A percentile compares a stretch with the other conserved stretches of the same genome.
phyloP scores from a whole-genome alignment of 2,329 filamentous ascomycete species.

The Fusarium sp. region DNA sequence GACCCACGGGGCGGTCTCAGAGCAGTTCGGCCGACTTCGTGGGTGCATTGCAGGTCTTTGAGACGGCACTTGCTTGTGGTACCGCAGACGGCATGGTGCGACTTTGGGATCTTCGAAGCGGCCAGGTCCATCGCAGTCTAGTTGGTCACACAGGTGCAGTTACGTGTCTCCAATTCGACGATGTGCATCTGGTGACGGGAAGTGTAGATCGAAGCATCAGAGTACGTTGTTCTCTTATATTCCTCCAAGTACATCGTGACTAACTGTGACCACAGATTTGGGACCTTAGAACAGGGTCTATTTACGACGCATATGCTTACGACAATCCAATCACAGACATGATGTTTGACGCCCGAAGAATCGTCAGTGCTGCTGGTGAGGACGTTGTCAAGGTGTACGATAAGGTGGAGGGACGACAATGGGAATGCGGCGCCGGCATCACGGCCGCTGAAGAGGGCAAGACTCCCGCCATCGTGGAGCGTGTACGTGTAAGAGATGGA shows the following conservation, averaged over 20 bases:
- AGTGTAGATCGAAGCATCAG: conserved; percentile 92
- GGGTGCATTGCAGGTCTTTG: conserved; percentile 93
- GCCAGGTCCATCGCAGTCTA: conserved; percentile 94
- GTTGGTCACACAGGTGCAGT: conserved; percentile 96
- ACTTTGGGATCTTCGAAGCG: conserved; percentile 94
- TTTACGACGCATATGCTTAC: conserved; percentile 95
- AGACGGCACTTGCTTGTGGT: conserved; percentile 93
- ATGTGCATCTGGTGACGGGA: conserved; percentile 92
- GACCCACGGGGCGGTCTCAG: conserved; percentile 70
- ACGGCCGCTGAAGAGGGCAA: conserved; percentile 73
- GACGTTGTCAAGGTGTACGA: conserved; percentile 98
- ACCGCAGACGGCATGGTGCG: conserved; percentile 98
- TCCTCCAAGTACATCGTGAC: conserved; percentile 5
- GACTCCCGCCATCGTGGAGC: conserved; percentile 77
- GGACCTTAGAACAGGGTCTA: conserved; percentile 95
- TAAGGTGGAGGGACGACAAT: conserved; percentile 93
- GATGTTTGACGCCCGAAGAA: conserved; percentile 94
- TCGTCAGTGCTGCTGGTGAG: conserved; percentile 89
- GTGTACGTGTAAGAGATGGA: conserved; percentile 89
- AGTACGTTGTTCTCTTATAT: conserved; percentile 66
- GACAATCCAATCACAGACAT: conserved; percentile 91
- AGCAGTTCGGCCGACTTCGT: conserved; percentile 86
- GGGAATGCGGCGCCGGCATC: conserved; percentile 92
- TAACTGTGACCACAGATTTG: conserved; percentile 76
- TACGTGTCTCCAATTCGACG: conserved; percentile 94